Percentiles rank a stretch among this genome's conserved stretches.
phyloP scores from a whole-genome alignment of 192 early-diverging fungal genomes.

The Dissophora ornata region DNA sequence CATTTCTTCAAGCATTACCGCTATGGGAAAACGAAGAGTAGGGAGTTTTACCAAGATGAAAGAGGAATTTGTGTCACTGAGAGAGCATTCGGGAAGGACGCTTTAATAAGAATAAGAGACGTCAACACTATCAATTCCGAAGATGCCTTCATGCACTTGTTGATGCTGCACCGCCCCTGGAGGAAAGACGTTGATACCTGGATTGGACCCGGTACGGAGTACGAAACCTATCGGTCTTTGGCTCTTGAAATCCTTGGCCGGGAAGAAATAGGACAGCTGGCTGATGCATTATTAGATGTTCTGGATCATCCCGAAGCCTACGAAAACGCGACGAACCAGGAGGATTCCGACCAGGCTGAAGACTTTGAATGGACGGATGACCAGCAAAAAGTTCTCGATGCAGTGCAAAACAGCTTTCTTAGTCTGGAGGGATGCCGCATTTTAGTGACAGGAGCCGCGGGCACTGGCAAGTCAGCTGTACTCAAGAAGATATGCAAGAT shows the following conservation, averaged over 20 bases:
- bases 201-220: constrained; percentile 11
- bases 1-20: constrained; percentile 11
- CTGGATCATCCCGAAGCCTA: constrained; percentile 7
- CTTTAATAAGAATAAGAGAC: constrained; percentile 12
- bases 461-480: constrained; percentile 16
- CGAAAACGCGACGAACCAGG: background rate
- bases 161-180: constrained; percentile 24
- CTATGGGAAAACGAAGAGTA: constrained; percentile 7
- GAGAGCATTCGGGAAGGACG: background rate
- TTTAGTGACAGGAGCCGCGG: constrained; percentile 28
- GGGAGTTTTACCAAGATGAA: background rate
- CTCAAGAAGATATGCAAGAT: constrained; percentile 4
- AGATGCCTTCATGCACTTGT: constrained; percentile 24
- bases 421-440: background rate
- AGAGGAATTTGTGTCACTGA: background rate
- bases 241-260: constrained; percentile 10
- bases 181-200: constrained; percentile 11
- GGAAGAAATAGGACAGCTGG: constrained; percentile 3
- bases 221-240: constrained; percentile 17
- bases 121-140: constrained; percentile 8
- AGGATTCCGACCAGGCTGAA: background rate
- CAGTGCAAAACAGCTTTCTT: background rate
- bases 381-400: constrained; percentile 15
- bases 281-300: constrained; percentile 12
- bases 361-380: constrained; percentile 14